Percentiles rank a stretch among this genome's conserved stretches.
phyloP scores from a whole-genome alignment of 176 grass and related monocot species.

The Rhynchospora breviuscula region DNA sequence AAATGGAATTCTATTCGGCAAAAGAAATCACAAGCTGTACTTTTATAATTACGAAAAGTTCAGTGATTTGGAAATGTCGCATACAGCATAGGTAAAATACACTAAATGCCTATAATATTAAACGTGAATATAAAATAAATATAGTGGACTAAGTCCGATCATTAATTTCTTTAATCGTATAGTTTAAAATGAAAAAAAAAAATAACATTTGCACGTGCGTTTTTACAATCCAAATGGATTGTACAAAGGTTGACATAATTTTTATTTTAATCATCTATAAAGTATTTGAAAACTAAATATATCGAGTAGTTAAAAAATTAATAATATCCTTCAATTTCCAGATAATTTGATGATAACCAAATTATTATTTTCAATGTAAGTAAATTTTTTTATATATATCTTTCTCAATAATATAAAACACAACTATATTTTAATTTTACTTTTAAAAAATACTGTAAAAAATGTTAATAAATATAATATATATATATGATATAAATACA shows the following conservation, averaged over 20 bases:
- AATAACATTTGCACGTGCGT: neutral
- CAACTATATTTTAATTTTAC: too few species aligned
- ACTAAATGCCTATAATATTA: neutral
- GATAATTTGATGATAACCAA: too few species aligned
- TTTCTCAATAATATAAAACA: too few species aligned
- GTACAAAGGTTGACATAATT: neutral
- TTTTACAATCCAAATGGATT: neutral
- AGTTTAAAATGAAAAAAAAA: neutral
- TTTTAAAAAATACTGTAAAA: too few species aligned
- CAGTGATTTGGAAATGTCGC: neutral
- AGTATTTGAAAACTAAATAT: too few species aligned
- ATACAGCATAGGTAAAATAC: neutral
- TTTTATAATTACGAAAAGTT: neutral
- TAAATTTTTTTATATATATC: too few species aligned
- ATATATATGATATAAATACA: neutral
- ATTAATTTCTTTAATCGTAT: neutral
- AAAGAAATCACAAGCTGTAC: neutral
- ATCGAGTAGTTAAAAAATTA: too few species aligned
- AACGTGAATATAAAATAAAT: neutral
- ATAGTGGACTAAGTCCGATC: neutral
- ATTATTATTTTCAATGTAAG: too few species aligned
- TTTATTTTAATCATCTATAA: too few species aligned
- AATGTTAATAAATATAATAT: too few species aligned
- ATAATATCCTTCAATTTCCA: too few species aligned
- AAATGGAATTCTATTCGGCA: neutral